Base-by-base conservation (phyloP, 192 early-diverging fungal genomes). In the Coemansia asiatica region DNA sequence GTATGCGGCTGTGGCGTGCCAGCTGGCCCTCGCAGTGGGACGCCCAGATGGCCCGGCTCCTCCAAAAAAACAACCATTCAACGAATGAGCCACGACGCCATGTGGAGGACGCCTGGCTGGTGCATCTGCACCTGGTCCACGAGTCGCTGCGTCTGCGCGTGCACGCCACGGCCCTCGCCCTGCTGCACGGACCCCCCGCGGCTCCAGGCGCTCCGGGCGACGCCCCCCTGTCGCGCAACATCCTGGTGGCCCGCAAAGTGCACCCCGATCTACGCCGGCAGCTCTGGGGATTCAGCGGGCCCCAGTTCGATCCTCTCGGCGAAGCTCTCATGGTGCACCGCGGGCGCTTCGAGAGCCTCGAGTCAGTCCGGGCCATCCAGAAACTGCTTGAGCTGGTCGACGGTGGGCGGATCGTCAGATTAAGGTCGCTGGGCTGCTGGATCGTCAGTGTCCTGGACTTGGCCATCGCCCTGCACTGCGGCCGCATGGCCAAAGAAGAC, bases 21-120 rank as follows among this genome's bases (percentile, higher is more conserved):
- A 15, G 33, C 1, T 78, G 75, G 72, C 68, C 63, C 18, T 26
- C 47, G 13, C 60, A 56, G 16, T 79, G 77, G 77, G 57, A 59
- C 2, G 26, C 33, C 15, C 77, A 69, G 54, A 47, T 67, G 65
- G 57, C 36, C 5, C 35, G 50, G 7, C 23, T 67, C 25, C 56
- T 66, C 27, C 58, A 40, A 7, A 46, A 26, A 4, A 33, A 50
- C 54, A 26, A 22, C 13, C n/a, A n/a, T n/a, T n/a, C n/a, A n/a
- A n/a, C n/a, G n/a, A n/a, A n/a, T n/a, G n/a, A n/a, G n/a, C n/a
- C n/a, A n/a, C n/a, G n/a, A n/a, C n/a, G 62, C 7, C 58, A 56
- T 19, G 44, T 6, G 22, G 51, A 33, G 16, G 77, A 79, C 48
- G 23, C 61, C 12, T 71, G 67, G 71, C 65, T 79, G 56, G 23